phyloP scores from a whole-genome alignment of 2,329 filamentous ascomycete genomes.

The Penicillium sp. region DNA sequence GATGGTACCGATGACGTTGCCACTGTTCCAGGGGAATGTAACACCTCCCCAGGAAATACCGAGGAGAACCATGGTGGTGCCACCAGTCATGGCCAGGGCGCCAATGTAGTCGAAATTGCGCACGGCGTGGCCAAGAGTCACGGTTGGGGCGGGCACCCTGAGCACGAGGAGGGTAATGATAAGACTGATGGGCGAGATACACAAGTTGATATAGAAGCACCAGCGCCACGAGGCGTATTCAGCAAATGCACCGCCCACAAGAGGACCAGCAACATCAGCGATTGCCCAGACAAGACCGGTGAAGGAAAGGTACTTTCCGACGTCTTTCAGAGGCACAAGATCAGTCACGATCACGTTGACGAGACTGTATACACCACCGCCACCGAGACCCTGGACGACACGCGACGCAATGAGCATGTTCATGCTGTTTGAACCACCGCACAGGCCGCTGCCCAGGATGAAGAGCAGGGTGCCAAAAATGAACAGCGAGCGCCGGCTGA shows the following conservation, averaged over 20 bases:
- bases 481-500: constrained; percentile 14
- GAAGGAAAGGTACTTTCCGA: constrained; percentile 37
- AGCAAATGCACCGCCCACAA: constrained; percentile 30
- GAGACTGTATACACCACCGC: constrained; percentile 41
- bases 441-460: constrained; percentile 14
- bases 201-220: constrained; percentile 30
- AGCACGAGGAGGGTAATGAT: constrained; percentile 21
- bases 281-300: constrained; percentile 25
- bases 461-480: constrained; percentile 10
- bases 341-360: constrained; percentile 49
- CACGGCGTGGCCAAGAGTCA: constrained; percentile 8
- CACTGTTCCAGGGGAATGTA: constrained; percentile 26
- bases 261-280: constrained; percentile 46
- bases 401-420: constrained; percentile 53
- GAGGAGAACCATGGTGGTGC: constrained; percentile 27
- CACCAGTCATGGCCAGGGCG: constrained; percentile 24
- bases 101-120: constrained; percentile 27
- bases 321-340: constrained; percentile 46
- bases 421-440: constrained; percentile 7
- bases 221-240: constrained; percentile 19
- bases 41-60: constrained; percentile 34
- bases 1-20: constrained; percentile 24
- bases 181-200: constrained; percentile 21
- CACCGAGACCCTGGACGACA: constrained; percentile 50
- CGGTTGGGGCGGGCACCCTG: constrained; percentile 11